These are phyloP conservation scores for Adiantum capillusveneris DNA, from an alignment of 75 land plant species.

Conservation along the genomic window DNA sequence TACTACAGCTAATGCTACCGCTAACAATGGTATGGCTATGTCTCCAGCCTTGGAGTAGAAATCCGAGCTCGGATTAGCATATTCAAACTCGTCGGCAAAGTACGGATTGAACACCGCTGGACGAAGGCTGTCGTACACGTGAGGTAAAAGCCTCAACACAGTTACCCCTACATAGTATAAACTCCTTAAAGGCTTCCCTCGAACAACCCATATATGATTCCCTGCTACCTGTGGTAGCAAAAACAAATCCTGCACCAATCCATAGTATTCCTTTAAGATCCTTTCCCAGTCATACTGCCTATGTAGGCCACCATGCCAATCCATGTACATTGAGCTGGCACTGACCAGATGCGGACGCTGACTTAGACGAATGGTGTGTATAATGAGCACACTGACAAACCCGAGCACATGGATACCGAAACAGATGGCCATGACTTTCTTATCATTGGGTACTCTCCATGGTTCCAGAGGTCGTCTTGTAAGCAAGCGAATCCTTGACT, in stretches of 20 bases:
- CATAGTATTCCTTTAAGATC: constrained; percentile 45
- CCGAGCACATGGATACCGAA: constrained; percentile 40
- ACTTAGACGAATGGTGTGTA: constrained; percentile 18
- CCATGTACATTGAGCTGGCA: constrained; percentile 5
- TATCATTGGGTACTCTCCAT: constrained; percentile 53
- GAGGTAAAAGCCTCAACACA: constrained; percentile 48
- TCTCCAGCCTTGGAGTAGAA: constrained; percentile 61
- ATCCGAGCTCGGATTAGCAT: constrained; percentile 51
- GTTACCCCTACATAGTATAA: constrained; percentile 60
- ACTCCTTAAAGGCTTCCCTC: constrained; percentile 44
- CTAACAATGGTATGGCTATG: constrained; percentile 40
- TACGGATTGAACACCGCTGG: constrained; percentile 50
- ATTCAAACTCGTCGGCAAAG: constrained; percentile 40
- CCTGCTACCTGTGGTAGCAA: constrained; percentile 69
- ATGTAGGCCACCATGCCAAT: constrained; percentile 16
- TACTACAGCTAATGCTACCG: constrained; percentile 33
- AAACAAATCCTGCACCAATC: constrained; percentile 70
- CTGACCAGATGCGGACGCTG: constrained; percentile 8
- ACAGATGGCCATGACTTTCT: constrained; percentile 21
- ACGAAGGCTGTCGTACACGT: constrained; percentile 42
- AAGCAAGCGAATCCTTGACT: constrained; percentile 41
- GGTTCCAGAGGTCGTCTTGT: constrained; percentile 40
- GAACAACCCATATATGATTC: constrained; percentile 41
- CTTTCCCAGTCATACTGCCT: constrained; percentile 35
- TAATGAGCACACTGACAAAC: constrained; percentile 31